Base-by-base conservation (phyloP, 768 basidiomycete species). In the Tylopilus vinaceipallidus region DNA sequence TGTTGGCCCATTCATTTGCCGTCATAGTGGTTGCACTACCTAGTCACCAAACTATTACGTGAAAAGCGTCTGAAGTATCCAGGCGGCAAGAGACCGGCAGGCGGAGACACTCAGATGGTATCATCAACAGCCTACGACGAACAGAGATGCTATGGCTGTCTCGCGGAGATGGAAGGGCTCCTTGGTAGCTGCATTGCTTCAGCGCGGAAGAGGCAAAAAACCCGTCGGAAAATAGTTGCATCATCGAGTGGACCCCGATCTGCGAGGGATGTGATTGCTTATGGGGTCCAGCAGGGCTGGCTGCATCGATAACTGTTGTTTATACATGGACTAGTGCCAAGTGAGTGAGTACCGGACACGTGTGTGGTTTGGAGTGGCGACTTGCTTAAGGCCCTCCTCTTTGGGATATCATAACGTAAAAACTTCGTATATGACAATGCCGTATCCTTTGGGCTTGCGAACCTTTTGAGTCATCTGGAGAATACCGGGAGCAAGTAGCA, bases 11-110 rank as follows among this genome's bases (percentile, higher is more conserved):
- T 49, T 48, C n/a, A 20, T 22, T n/a, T 44, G n/a, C 42, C 37
- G 27, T 24, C 34, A n/a, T 58, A 95, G 94, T 97, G 94, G 94
- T 71, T 95, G 17, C 90, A 94, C 60, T 94, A 95, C 67, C 74
- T 97, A 45, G 65, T 73, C n/a, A 66, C 69, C 44, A 92, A 93
- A 68, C 76, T 95, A 22, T 70, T 95, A 3, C 71, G 80, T 22
- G 74, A 74, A 29, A 93, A 93, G 65, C 78, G 79, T 35, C 71
- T 95, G 24, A 83, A 80, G 54, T 70, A 74, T 32, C 83, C 88
- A 1, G 17, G 61, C 52, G 14, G 65, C 72, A 80, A 73, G 62
- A 73, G 55, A 23, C 70, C 70, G 49, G 61, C 58, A 16, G 51
- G 55, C 22, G 42, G 22, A 29, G 63, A 51, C 7, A 34, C 20